Evolutionary conservation across 2,329 filamentous ascomycete genomes (phyloP), one percentile per base, ranked within the genome.

Genomic region (Penicillium sp.): DNA sequence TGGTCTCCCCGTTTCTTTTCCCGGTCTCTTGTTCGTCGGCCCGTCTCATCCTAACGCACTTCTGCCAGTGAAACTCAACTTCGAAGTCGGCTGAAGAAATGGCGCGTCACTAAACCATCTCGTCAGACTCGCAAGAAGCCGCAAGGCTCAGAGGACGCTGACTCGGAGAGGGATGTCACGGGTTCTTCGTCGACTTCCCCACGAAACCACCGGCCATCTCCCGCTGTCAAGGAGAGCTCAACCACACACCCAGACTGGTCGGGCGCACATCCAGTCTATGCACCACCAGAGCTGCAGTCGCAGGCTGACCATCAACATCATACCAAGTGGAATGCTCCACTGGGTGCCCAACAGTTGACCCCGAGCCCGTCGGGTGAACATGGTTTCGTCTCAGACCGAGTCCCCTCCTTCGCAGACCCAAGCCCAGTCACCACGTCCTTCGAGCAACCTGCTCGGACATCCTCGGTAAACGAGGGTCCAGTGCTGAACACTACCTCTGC

Each of bases 31-130:
- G 15, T 3, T 9, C 10, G 16, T 31, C 34, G 36, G 34, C 18
- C 23, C 11, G 11, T 27, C 11, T 27, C 6, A n/a, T 27, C 6
- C 4, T 4, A 27, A n/a, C 10, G 10, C 14, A 4, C 11, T 11
- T n/a, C 13, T n/a, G 7, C 25, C 40, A 70, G 67, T 54, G 67
- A 70, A 51, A 70, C 67, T n/a, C 67, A 70, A 50, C 46, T 69
- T 41, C 65, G 67, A 39, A 70, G 67, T 43, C 59, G 65, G 38
- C 45, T 70, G 32, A 70, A 70, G 62, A 70, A 69, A 57, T 70
- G 67, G 67, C 57, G 67, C 14, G 66, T 70, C 26, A 70, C 65
- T 40, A 70, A 70, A 43, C 65, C 66, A n/a, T 69, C 65, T 16
- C 66, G 67, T 11, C 67, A 69, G 43, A 64, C 59, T 35, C 61